Percentiles rank a stretch among this genome's conserved stretches.
phyloP scores from a whole-genome alignment of 169 alveolate species.

The Plasmodium adleri region DNA sequence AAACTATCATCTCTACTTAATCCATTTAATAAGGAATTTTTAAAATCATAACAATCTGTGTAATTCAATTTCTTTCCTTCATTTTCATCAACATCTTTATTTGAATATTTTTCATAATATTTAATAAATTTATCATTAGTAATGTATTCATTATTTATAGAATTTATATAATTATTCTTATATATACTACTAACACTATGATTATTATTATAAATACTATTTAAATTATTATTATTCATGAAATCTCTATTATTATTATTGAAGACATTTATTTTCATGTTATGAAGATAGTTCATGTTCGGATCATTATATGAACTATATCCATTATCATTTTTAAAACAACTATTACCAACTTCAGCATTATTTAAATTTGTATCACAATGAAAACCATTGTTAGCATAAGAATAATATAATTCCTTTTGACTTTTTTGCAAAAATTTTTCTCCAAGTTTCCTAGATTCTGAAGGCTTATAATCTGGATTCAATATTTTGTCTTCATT shows the following conservation, averaged over 20 bases:
- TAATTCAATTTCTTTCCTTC: conserved; percentile 67
- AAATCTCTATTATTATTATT: conserved; percentile 1
- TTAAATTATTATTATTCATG: not conserved
- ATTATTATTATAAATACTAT: conserved; percentile 16
- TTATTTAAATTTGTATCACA: conserved; percentile 20
- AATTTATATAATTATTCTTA: conserved; percentile 34
- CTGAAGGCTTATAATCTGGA: conserved; percentile 49
- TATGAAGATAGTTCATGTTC: conserved; percentile 9
- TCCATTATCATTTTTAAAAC: conserved; percentile 58
- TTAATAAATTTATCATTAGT: conserved; percentile 63
- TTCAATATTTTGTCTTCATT: conserved; percentile 68
- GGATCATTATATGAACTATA: conserved; percentile 13
- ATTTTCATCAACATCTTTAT: conserved; percentile 44
- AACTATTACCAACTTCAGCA: conserved; percentile 69
- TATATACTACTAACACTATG: conserved; percentile 4
- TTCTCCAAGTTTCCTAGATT: conserved; percentile 58
- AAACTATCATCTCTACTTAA: conserved; percentile 62
- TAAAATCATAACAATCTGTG: conserved; percentile 77
- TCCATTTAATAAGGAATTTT: conserved; percentile 44
- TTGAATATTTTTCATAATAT: conserved; percentile 63
- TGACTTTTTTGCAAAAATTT: conserved; percentile 27
- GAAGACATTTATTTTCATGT: conserved; percentile 38
- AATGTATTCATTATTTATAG: conserved; percentile 46
- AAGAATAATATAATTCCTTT: conserved; percentile 26
- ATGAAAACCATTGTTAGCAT: conserved; percentile 9